phyloP scores from a whole-genome alignment of 441 rosid species.

The Corymbia calophylla region DNA sequence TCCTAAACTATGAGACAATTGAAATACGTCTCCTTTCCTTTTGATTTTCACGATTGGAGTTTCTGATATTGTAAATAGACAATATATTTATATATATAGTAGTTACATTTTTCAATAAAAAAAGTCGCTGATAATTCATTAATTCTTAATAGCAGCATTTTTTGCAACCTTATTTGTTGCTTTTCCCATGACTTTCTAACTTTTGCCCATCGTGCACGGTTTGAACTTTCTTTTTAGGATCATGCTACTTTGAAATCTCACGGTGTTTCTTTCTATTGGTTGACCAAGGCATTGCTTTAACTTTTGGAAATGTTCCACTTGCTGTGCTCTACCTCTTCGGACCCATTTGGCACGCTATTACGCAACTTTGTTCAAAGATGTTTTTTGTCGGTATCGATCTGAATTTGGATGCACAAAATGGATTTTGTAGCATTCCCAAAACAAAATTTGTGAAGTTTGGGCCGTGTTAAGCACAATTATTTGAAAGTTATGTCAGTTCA shows the following conservation, averaged over 20 bases:
- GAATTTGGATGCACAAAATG: background rate
- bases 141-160: background rate
- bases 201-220: background rate
- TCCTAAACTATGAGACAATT: background rate
- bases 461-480: background rate
- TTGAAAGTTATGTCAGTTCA: background rate
- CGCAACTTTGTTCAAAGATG: background rate
- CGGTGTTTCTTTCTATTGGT: background rate
- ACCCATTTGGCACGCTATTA: background rate
- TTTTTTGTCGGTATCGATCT: background rate
- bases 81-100: background rate
- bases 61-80: background rate
- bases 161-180: background rate
- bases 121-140: background rate
- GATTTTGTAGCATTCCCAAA: background rate
- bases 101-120: background rate
- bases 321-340: background rate
- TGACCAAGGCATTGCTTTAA: background rate
- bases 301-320: background rate
- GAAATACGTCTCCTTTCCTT: background rate
- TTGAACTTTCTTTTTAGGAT: background rate
- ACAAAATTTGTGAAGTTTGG: background rate
- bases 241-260: background rate
- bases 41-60: background rate
- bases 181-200: background rate